phyloP scores from a whole-genome alignment of 169 alveolate species.

The Eimeria necatrix region DNA sequence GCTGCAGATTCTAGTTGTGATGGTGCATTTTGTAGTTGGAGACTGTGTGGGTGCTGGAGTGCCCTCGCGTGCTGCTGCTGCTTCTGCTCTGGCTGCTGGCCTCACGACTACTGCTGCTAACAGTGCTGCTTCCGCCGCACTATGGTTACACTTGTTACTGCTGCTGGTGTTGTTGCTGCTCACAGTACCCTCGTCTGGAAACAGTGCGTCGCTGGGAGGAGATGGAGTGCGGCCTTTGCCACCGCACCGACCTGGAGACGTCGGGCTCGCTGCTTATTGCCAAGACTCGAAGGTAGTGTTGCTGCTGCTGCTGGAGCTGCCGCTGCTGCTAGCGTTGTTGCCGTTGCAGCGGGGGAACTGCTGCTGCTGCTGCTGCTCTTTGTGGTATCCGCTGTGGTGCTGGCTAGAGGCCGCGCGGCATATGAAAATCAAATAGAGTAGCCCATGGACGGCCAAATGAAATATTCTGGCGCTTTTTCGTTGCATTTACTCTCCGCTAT shows the following conservation, averaged over 20 bases:
- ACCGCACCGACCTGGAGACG: conserved; percentile 87
- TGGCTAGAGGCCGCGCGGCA: no score
- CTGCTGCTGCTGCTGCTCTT: no score
- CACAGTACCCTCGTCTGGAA: conserved; percentile 85
- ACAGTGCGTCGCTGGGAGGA: conserved; percentile 87
- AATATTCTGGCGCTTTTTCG: no score
- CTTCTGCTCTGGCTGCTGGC: neutral
- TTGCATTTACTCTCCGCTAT: no score
- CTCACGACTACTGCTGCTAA: neutral
- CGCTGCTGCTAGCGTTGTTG: neutral
- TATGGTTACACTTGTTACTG: neutral
- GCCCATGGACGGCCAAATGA: no score
- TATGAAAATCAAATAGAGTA: no score
- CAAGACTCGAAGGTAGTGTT: conserved; percentile 80
- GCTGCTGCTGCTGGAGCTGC: neutral
- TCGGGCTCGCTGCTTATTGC: conserved; percentile 87
- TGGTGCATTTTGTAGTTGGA: neutral
- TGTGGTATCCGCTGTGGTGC: no score
- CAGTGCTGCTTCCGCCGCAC: neutral
- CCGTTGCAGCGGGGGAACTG: neutral
- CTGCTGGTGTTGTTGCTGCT: conserved; percentile 27
- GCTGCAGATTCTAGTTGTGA: neutral
- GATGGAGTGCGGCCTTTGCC: conserved; percentile 88
- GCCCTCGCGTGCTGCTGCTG: neutral
- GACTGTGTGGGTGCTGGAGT: neutral